phyloP scores from a whole-genome alignment of 331 rosid genomes.

The Quercus tomentella region DNA sequence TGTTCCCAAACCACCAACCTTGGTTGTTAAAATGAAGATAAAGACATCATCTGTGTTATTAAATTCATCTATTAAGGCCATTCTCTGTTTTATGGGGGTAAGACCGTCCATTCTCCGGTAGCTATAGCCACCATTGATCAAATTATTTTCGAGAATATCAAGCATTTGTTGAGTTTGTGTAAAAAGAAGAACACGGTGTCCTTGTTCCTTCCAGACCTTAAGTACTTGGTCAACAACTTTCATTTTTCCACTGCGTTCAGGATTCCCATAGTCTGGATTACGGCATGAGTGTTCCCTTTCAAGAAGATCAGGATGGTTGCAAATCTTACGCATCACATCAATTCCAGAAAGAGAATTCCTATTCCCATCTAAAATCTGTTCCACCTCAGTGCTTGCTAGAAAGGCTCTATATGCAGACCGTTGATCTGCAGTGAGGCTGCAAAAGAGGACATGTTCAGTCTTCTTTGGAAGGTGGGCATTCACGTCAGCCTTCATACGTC shows the following conservation, averaged over 20 bases:
- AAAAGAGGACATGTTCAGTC: constrained; percentile 95
- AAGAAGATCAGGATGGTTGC: constrained; percentile 98
- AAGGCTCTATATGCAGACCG: constrained; percentile 89
- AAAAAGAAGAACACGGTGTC: constrained; percentile 93
- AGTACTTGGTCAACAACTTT: constrained; percentile 92
- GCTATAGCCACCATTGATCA: constrained; percentile 50
- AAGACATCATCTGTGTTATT: constrained; percentile 75
- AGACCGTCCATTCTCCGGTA: constrained; percentile 94
- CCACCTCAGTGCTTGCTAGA: constrained; percentile 97
- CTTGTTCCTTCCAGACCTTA: constrained; percentile 96
- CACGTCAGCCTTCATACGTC: constrained; percentile 95
- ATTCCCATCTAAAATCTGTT: constrained; percentile 77
- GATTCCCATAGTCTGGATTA: constrained; percentile 93
- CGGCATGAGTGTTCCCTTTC: constrained; percentile 81
- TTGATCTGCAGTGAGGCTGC: constrained; percentile 89
- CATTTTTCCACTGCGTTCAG: constrained; percentile 94
- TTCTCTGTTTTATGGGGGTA: constrained; percentile 86
- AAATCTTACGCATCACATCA: constrained; percentile 93
- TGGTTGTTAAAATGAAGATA: constrained; percentile 88
- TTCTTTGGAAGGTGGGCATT: constrained; percentile 88
- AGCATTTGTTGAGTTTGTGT: constrained; percentile 98
- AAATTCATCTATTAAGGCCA: constrained; percentile 97
- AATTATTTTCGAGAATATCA: constrained; percentile 70
- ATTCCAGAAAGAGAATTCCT: constrained; percentile 90
- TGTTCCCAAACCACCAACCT: constrained; percentile 97